A percentile compares a stretch with the other conserved stretches of the same genome.
phyloP scores from a whole-genome alignment of 176 grass and related monocot species.

The Triticum urartu region DNA sequence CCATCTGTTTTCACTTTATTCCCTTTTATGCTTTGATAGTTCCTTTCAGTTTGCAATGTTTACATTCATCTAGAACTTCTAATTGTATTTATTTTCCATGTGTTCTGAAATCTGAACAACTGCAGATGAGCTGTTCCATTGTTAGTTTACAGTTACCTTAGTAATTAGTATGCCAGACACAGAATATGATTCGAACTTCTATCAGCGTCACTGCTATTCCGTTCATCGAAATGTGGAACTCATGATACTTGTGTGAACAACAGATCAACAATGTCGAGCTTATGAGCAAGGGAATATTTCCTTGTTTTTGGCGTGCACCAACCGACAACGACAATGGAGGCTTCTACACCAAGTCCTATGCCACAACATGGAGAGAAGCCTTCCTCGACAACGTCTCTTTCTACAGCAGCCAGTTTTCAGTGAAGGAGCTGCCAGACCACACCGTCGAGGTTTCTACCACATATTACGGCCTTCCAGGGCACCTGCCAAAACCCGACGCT shows the following conservation, averaged over 20 bases:
- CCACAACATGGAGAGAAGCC: conserved; percentile 64
- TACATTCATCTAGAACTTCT: not conserved
- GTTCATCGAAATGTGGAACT: conserved; percentile 1
- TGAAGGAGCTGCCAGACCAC: conserved; percentile 49
- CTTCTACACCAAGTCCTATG: conserved; percentile 45
- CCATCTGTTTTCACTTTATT: too few relatives aligned
- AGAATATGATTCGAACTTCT: not conserved
- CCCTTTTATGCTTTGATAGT: too few relatives aligned
- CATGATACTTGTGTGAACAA: not conserved
- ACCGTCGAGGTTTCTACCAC: conserved; percentile 58
- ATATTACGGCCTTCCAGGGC: conserved; percentile 47
- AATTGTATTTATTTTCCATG: not conserved
- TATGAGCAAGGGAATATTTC: conserved; percentile 70
- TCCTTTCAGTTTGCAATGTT: too few relatives aligned
- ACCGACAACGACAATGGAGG: conserved; percentile 95
- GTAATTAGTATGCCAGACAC: not conserved
- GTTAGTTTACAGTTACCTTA: not conserved
- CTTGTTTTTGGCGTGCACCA: conserved; percentile 84
- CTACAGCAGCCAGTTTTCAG: conserved; percentile 49
- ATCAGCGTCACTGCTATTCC: not conserved
- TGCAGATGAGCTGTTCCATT: not conserved
- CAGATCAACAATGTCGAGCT: conserved; percentile 59
- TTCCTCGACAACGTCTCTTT: conserved; percentile 56
- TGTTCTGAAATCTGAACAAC: not conserved
- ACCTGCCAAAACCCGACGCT: conserved; percentile 33